Evolutionary conservation across 768 basidiomycete species (phyloP), one percentile per base, ranked within the genome.

Genomic region (Nevesoporus exiguus): DNA sequence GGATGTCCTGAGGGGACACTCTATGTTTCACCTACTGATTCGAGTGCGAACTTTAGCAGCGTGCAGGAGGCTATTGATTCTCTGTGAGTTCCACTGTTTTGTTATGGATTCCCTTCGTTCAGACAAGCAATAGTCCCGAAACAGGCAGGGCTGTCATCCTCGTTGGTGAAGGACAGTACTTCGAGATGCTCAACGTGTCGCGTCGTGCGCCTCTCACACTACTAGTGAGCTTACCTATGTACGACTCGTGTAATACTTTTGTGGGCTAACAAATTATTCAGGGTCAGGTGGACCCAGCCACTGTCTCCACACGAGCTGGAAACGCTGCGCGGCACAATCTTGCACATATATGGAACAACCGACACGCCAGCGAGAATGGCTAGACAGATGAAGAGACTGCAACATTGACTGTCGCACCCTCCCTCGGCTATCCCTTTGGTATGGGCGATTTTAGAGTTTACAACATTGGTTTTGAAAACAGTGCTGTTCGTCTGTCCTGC

Each of bases 401-500:
- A 14, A 81, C 82, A 2, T 69, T 87, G 11, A 74, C 79, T 24
- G 76, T 87, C 31, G 77, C 77, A 2, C 84, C 85, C 10, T 77
- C 17, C 66, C 74, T 1, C 76, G 82, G 56, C 73, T 75, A 5
- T 62, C 71, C 11, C 10, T 82, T 81, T 49, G 85, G 85, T 0
- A 82, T 72, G 54, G 56, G 64, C 22, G 78, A 88, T 59, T 86
- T 86, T 70, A 83, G 73, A 58, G 80, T 77, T 9, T 85, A 86
- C 56, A 86, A 86, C 58, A 80, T 87, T 55, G 78, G 86, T 62
- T 82, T 85, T 52, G 75, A 83, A 51, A 88, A 86, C 57, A 73
- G 79, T 55, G 84, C 84, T n/a, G 84, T 85, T 56, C 52, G 80
- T 55, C 14, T 36, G 2, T 31, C 22, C 30, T 45, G 1, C 22